These are phyloP conservation scores for Aspergillus proliferans DNA, from an alignment of 2,329 filamentous ascomycete species.

Conservation along the genomic window DNA sequence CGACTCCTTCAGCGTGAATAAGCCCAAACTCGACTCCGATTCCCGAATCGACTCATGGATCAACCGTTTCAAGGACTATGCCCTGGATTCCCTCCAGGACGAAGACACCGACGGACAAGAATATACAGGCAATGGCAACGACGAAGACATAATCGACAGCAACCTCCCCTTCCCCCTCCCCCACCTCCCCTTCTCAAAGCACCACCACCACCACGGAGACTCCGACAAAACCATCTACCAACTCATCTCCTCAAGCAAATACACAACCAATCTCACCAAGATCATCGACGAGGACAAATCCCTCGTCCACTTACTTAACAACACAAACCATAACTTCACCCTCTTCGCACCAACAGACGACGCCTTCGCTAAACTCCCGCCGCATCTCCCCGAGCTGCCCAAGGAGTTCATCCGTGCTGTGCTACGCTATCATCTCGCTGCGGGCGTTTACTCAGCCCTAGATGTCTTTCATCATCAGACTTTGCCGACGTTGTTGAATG, in stretches of 20 bases:
- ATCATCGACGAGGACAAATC: conserved; percentile 68
- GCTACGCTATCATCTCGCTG: conserved; percentile 68
- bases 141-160: conserved; percentile 1
- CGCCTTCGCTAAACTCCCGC: conserved; percentile 61
- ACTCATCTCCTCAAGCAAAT: conserved; percentile 66
- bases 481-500: conserved; percentile 61
- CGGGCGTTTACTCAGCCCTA: conserved; percentile 60
- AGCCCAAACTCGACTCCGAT: not conserved
- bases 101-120: not conserved
- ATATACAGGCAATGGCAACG: not conserved
- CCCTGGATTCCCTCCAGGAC: not conserved
- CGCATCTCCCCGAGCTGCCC: conserved; percentile 54
- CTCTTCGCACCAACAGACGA: conserved; percentile 72
- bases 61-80: not conserved
- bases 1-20: not conserved
- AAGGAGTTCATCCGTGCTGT: conserved; percentile 65
- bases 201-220: not conserved
- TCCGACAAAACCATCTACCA: conserved; percentile 72
- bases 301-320: conserved; percentile 67
- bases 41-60: not conserved
- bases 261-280: conserved; percentile 70
- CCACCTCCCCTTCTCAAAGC: not conserved
- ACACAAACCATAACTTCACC: conserved; percentile 62
- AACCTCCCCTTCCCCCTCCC: not conserved
- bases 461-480: conserved; percentile 66